phyloP scores from a whole-genome alignment of 2,329 filamentous ascomycete genomes.

The Acephala macrosclerotiorum region DNA sequence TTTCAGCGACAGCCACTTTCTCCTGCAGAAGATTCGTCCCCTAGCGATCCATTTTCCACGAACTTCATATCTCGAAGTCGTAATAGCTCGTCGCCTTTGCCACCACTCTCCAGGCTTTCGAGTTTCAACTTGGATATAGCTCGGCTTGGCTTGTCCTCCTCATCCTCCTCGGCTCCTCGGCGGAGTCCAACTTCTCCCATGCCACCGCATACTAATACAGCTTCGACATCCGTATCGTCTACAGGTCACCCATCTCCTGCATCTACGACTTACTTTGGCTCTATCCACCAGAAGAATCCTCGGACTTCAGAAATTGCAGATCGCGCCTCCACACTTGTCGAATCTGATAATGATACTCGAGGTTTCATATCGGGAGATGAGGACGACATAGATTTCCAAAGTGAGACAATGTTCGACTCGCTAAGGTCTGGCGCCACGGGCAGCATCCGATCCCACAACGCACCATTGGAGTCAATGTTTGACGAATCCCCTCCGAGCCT shows the following conservation, averaged over 20 bases:
- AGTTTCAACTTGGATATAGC: slow-evolving; percentile 62
- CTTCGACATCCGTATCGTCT: slow-evolving; percentile 49
- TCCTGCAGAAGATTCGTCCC: slow-evolving; percentile 29
- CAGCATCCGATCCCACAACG: slow-evolving; percentile 71
- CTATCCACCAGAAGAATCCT: slow-evolving; percentile 30
- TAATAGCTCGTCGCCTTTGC: slow-evolving; percentile 62
- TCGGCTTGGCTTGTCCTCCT: slow-evolving; percentile 53
- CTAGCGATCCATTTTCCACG: slow-evolving; percentile 37
- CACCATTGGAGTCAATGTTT: slow-evolving; percentile 80
- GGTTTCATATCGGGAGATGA: slow-evolving; percentile 74
- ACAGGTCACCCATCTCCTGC: slow-evolving; percentile 52
- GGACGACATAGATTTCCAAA: slow-evolving; percentile 80
- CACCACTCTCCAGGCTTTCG: slow-evolving; percentile 60
- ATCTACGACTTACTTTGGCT: slow-evolving; percentile 32
- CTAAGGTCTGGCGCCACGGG: slow-evolving; percentile 74
- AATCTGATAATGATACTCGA: slow-evolving; percentile 73
- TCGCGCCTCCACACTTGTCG: slow-evolving; percentile 67
- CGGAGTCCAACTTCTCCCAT: slow-evolving; percentile 39
- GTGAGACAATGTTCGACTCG: slow-evolving; percentile 80
- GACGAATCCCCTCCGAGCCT: slow-evolving; percentile 76
- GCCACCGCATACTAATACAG: slow-evolving; percentile 40
- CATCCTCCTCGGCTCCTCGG: slow-evolving; percentile 43
- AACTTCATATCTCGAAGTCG: slow-evolving; percentile 41
- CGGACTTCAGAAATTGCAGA: slow-evolving; percentile 42
- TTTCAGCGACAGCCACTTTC: slow-evolving; percentile 33